Evolutionary conservation across 1,284 basidiomycete genomes (phyloP), one percentile per base, ranked within the genome.

Genomic region (Caloboletus firmus): DNA sequence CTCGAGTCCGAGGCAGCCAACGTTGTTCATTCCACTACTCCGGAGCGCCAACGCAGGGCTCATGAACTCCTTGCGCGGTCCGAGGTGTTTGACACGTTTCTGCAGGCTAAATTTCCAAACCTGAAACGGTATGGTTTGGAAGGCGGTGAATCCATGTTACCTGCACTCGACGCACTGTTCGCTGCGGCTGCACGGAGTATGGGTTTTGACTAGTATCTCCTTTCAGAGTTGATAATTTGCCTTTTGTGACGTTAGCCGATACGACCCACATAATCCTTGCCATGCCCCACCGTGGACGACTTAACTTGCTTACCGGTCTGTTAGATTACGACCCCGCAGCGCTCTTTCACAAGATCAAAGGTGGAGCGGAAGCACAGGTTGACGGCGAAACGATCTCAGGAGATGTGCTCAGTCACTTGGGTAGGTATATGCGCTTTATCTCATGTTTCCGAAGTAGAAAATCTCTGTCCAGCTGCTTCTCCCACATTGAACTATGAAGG

Each of bases 71-170:
- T 95, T 31, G 82, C 83, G 1, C 76, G 79, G 24, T 91, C 87
- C 56, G 93, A 95, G 67, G 83, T 85, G 43, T 82, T 95, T 54
- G 93, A 95, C 65, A 82, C 83, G 60, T 93, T 91, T 67, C 71
- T 92, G 41, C 90, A 91, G 65, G 72, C 81, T 47, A 92, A 92
- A 69, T 93, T 93, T 65, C 90, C 91, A 0, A 91, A 88, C 68
- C 59, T 93, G 67, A 93, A 93, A 72, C 80, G 90, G 12, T 93
- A 92, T 67, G 89, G 90, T 0, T 75, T 93, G 28, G 93, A 95
- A 71, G 93, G 93, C 2, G 93, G 89, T 1, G 93, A 95, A 74
- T 91, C 89, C 6, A 94, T 95, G 92, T 72, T 95, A 18, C 87
- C 91, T 1, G 91, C 91, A 1, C 76, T 95, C 2, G 90, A 93